Conservation (phyloP, 2,329 filamentous ascomycete species). For the Botryotinia globosa region DNA sequence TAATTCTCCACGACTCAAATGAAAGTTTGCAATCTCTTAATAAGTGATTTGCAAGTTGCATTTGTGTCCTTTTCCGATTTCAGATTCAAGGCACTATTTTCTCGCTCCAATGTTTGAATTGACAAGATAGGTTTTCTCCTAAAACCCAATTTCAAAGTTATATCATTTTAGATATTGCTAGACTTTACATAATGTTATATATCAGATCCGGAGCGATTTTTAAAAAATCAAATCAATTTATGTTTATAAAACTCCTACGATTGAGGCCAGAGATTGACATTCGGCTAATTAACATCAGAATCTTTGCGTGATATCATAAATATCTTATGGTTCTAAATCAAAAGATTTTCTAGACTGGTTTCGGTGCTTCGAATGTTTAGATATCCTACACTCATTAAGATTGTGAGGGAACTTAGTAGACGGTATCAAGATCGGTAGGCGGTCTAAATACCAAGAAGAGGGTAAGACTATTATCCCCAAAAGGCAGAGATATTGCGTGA, state of each 20-base stretch:
- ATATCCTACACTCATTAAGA: no score
- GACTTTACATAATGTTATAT: not conserved
- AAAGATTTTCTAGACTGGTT: not conserved
- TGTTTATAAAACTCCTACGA: not conserved
- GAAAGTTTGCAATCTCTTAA: not conserved
- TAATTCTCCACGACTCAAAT: not conserved
- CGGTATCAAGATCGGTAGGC: not conserved
- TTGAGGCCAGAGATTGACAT: not conserved
- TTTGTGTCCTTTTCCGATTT: not conserved
- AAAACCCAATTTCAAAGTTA: not conserved
- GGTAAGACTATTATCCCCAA: not conserved
- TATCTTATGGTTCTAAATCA: not conserved
- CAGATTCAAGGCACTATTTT: not conserved
- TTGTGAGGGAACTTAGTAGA: not conserved
- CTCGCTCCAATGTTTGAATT: not conserved
- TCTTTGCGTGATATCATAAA: not conserved
- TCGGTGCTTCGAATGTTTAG: not conserved
- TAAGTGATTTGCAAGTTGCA: not conserved
- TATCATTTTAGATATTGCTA: not conserved
- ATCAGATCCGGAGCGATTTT: not conserved
- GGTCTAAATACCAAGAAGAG: not conserved
- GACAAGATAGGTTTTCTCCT: rapidly evolving
- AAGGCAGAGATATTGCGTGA: not conserved
- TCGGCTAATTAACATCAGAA: not conserved
- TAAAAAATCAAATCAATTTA: not conserved